These are phyloP conservation scores for Gossypium mustelinum DNA, from an alignment of 345 rosid species.

Conservation along the genomic window DNA sequence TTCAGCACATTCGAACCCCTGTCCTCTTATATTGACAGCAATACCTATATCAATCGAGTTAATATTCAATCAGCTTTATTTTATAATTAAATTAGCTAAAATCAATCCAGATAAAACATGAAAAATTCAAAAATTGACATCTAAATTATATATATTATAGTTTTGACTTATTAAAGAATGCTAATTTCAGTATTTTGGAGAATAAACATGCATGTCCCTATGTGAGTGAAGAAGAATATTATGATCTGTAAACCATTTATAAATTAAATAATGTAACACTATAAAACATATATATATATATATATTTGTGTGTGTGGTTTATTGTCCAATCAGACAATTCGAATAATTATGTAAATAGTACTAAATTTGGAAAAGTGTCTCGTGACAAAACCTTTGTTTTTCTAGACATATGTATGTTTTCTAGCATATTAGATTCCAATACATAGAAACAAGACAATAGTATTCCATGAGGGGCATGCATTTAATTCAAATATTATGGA, in stretches of 20 bases:
- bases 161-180: too few species aligned
- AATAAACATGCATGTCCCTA: not conserved
- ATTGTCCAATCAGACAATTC: conserved; percentile 33
- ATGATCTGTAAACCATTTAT: not conserved
- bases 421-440: conserved; percentile 30
- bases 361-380: conserved; percentile 40
- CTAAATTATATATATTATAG: too few species aligned
- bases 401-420: conserved; percentile 15
- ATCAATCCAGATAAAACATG: too few species aligned
- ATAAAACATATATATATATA: not conserved
- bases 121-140: too few species aligned
- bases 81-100: too few species aligned
- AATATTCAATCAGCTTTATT: rapidly evolving
- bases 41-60: too few species aligned
- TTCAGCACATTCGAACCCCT: rapidly evolving
- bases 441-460: not conserved
- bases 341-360: conserved; percentile 29
- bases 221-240: not conserved
- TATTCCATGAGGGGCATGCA: too few species aligned
- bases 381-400: conserved; percentile 36
- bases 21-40: rapidly evolving
- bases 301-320: conserved; percentile 18
- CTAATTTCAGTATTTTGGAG: not conserved
- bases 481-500: too few species aligned
- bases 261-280: not conserved